Percentiles rank a stretch among this genome's conserved stretches.
These are phyloP conservation scores for Salvia sclarea DNA, from an alignment of 305 asterid genomes.

Conservation along the genomic window DNA sequence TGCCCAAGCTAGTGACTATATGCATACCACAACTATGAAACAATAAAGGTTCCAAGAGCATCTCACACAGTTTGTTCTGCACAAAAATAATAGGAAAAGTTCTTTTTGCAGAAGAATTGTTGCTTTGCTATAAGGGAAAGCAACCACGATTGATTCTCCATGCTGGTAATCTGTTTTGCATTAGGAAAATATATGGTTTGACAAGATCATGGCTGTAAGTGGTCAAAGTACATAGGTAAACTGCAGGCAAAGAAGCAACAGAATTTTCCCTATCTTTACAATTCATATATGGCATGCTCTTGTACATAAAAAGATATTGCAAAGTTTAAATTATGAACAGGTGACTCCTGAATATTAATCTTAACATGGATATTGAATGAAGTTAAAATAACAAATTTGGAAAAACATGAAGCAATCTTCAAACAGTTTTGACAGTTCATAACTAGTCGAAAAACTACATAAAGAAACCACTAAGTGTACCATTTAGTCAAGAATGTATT, in stretches of 20 bases:
- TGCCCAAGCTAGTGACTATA: neutral
- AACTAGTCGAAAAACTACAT: neutral
- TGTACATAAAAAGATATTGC: neutral
- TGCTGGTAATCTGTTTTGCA: slow-evolving; percentile 8
- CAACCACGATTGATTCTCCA: neutral
- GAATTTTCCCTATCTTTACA: neutral
- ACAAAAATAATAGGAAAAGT: neutral
- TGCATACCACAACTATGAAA: neutral
- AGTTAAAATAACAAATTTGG: neutral
- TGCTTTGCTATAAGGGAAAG: neutral
- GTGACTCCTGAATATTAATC: neutral
- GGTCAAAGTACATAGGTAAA: slow-evolving; percentile 12
- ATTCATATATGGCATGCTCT: neutral
- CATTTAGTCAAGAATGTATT: neutral
- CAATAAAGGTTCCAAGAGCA: neutral
- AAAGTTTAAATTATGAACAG: neutral
- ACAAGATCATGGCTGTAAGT: slow-evolving; percentile 6
- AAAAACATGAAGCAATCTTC: neutral
- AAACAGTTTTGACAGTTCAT: neutral
- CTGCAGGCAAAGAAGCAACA: neutral
- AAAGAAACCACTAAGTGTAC: neutral
- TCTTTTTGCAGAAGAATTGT: slow-evolving; percentile 1
- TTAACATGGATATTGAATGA: neutral
- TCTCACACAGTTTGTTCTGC: neutral
- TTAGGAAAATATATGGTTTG: neutral